Evolutionary conservation across 2,329 filamentous ascomycete species (phyloP).

Genomic region (Botrytis squamosa): DNA sequence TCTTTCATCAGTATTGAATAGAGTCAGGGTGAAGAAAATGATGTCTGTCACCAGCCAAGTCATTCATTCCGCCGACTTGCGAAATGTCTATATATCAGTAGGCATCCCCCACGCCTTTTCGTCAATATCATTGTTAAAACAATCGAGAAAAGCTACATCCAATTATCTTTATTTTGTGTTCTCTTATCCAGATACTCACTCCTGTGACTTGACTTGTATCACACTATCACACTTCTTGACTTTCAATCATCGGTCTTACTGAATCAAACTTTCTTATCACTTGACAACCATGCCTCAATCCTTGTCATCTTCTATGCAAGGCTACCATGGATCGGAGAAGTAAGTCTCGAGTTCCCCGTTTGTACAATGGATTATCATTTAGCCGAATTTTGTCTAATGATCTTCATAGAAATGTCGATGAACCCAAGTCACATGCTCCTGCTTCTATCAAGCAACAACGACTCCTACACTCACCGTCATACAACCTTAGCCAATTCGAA

Average conservation of each 20-base stretch:
- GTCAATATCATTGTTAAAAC: not conserved
- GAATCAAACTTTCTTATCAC: not conserved
- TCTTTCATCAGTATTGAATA: not conserved
- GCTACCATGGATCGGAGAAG: conserved; percentile 16
- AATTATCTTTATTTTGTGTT: not conserved
- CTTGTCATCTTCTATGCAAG: conserved; percentile 20
- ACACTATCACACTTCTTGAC: not conserved
- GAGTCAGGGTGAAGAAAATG: not conserved
- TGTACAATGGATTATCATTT: not conserved
- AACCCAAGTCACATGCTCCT: not conserved
- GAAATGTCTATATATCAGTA: conserved; percentile 9
- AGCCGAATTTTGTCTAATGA: not conserved
- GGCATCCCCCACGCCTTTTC: not conserved
- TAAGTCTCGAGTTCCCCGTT: conserved; percentile 10
- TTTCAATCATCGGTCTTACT: not conserved
- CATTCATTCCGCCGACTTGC: not conserved
- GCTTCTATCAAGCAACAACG: not conserved
- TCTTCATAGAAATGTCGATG: not conserved
- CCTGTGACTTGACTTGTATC: not conserved
- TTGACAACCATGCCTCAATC: conserved; percentile 17
- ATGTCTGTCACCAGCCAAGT: not conserved
- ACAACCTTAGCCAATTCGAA: conserved; percentile 1
- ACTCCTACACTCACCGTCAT: not conserved
- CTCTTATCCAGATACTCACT: not conserved
- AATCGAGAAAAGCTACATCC: not conserved